phyloP scores from a whole-genome alignment of 352 stramenopile species.

The Globisporangium solare region DNA sequence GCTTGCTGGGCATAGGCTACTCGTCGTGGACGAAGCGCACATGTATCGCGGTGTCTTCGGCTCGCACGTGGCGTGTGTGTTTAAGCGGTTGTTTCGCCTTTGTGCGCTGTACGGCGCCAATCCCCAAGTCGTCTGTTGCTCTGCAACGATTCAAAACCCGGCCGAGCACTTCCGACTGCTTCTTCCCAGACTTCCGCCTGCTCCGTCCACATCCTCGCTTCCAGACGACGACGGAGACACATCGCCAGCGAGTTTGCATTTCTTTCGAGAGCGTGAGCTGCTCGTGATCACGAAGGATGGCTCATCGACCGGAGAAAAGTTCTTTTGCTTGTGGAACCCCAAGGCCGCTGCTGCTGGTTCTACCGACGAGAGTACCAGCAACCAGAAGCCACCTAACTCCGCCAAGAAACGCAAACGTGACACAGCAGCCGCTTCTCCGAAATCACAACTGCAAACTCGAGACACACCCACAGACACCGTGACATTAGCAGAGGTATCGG shows the following conservation, averaged over 20 bases:
- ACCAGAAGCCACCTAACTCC: neutral
- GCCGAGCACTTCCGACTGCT: constrained; percentile 90
- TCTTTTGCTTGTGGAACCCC: constrained; percentile 97
- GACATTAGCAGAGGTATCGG: neutral
- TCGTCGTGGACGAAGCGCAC: constrained; percentile 89
- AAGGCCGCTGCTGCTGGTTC: constrained; percentile 35
- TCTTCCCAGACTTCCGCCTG: constrained; percentile 61
- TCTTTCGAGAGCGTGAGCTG: constrained; percentile 51
- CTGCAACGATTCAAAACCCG: constrained; percentile 94
- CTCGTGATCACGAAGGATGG: constrained; percentile 87
- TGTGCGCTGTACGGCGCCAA: constrained; percentile 78
- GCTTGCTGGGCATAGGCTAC: constrained; percentile 24
- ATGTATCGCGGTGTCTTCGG: constrained; percentile 92
- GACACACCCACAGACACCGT: neutral
- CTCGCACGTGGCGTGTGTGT: constrained; percentile 80
- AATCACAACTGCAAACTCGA: neutral
- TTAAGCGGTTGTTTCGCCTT: constrained; percentile 89
- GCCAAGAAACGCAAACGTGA: constrained; percentile 2
- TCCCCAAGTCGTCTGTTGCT: constrained; percentile 93
- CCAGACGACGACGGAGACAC: constrained; percentile 1
- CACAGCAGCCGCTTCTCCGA: neutral
- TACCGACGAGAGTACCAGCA: neutral
- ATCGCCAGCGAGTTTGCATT: constrained; percentile 42
- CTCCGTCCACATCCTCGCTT: neutral
- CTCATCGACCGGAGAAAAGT: constrained; percentile 86